A percentile compares a stretch with the other conserved stretches of the same genome.
Conservation (phyloP, 768 basidiomycete species). For the Rhizopogon vulgaris region DNA sequence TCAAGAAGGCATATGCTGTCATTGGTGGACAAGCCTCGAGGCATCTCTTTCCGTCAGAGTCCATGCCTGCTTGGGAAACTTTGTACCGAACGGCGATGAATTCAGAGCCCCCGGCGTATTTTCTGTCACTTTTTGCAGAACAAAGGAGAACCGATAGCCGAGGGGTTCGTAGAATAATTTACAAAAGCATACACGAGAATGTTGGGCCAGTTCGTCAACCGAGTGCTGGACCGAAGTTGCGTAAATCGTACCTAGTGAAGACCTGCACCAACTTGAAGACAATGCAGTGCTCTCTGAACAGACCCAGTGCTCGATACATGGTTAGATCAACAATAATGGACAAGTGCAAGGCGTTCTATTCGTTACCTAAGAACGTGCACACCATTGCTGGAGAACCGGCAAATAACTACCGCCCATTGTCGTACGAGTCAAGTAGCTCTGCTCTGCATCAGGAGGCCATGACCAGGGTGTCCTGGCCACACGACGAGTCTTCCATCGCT, state of each 20-base stretch:
- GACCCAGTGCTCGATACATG: not conserved
- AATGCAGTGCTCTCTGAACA: slow-evolving; percentile 23
- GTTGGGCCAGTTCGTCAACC: slow-evolving; percentile 31
- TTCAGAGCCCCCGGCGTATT: not conserved
- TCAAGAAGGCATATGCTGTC: slow-evolving; percentile 37
- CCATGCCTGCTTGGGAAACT: slow-evolving; percentile 41
- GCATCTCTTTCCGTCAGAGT: slow-evolving; percentile 32
- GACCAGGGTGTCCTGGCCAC: not conserved
- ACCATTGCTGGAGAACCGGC: too few relatives aligned
- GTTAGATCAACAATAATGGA: not conserved
- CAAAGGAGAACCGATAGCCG: not conserved
- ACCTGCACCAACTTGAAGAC: not conserved
- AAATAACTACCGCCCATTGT: not conserved
- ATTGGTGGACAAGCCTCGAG: slow-evolving; percentile 30
- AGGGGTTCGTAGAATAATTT: slow-evolving; percentile 30
- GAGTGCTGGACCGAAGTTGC: slow-evolving; percentile 31
- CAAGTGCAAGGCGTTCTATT: too few relatives aligned
- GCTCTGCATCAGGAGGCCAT: not conserved
- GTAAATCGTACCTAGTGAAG: slow-evolving; percentile 31
- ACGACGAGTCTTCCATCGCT: not conserved
- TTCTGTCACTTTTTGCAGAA: not conserved
- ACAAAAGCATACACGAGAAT: slow-evolving; percentile 5
- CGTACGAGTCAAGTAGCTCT: not conserved
- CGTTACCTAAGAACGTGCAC: not conserved
- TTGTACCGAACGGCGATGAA: slow-evolving; percentile 47